A percentile compares a stretch with the other conserved stretches of the same genome.
Conservation (phyloP, 1,284 basidiomycete species). For the Marasmius tenuissimus region DNA sequence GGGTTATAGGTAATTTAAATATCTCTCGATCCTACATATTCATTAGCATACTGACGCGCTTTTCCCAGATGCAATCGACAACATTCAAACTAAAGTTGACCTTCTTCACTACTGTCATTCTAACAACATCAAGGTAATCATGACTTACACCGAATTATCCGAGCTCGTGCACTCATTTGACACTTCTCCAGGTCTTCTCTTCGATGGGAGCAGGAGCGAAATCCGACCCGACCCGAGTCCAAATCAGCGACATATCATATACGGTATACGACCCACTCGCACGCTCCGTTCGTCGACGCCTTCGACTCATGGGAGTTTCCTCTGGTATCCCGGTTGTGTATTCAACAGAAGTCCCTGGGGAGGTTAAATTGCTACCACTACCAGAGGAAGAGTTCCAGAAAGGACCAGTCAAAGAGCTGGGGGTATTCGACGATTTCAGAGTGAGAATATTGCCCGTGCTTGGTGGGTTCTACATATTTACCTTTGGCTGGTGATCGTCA, state of each 20-base stretch:
- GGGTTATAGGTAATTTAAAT: conserved; percentile 73
- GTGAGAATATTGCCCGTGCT: conserved; percentile 89
- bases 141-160: not conserved
- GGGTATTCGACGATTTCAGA: conserved; percentile 92
- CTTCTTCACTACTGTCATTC: conserved; percentile 83
- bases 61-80: conserved; percentile 86
- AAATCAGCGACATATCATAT: conserved; percentile 92
- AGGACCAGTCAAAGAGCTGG: conserved; percentile 88
- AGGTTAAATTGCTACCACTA: conserved; percentile 87
- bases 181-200: conserved; percentile 73
- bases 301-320: conserved; percentile 70
- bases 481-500: not conserved
- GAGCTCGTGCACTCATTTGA: conserved; percentile 1
- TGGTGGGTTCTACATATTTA: conserved; percentile 39
- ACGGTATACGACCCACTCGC: conserved; percentile 97
- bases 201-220: conserved; percentile 99
- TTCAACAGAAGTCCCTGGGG: conserved; percentile 90
- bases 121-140: conserved; percentile 65
- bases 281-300: conserved; percentile 81
- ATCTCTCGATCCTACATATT: not conserved
- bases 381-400: conserved; percentile 91
- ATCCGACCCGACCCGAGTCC: conserved; percentile 90
- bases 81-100: conserved; percentile 94
- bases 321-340: conserved; percentile 93
- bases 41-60: conserved; percentile 10